These are phyloP conservation scores for Termitomyces sp. DNA, from an alignment of 1,284 basidiomycete species.

Conservation along the genomic window DNA sequence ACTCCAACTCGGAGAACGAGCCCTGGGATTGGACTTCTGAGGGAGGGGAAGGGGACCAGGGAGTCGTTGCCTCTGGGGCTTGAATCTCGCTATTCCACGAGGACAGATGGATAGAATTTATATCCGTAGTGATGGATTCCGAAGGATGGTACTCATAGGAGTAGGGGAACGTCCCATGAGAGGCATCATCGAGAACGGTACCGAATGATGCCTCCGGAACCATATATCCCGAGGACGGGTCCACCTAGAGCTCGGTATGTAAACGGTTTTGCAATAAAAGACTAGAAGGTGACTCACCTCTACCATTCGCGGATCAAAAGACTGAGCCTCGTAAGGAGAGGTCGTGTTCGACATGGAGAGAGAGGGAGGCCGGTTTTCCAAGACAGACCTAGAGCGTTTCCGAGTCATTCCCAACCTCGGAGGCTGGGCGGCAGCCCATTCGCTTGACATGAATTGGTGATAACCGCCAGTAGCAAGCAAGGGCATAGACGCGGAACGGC, in stretches of 20 bases:
- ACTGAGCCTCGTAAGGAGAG: constrained; percentile 5
- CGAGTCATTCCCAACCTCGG: constrained; percentile 6
- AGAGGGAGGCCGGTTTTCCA: constrained; percentile 11
- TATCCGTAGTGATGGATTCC: background rate
- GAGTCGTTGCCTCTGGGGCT: background rate
- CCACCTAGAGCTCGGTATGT: background rate
- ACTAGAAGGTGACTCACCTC: constrained; percentile 10
- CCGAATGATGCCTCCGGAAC: constrained; percentile 5
- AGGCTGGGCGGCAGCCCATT: background rate
- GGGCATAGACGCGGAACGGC: constrained; percentile 22
- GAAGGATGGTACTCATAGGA: background rate
- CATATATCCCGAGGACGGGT: constrained; percentile 1
- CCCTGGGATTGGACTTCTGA: background rate
- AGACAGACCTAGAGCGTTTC: constrained; percentile 16
- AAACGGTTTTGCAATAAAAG: background rate
- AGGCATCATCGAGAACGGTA: background rate
- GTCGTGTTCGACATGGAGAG: background rate
- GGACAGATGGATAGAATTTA: background rate
- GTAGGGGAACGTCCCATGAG: background rate
- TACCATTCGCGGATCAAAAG: constrained; percentile 9
- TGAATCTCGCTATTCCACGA: background rate
- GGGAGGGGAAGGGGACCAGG: constrained; percentile 6
- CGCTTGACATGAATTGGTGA: constrained; percentile 1
- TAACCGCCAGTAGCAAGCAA: constrained; percentile 9
- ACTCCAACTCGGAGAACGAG: background rate